Conservation (phyloP, 768 basidiomycete genomes). For the Clathrus columnatus region DNA sequence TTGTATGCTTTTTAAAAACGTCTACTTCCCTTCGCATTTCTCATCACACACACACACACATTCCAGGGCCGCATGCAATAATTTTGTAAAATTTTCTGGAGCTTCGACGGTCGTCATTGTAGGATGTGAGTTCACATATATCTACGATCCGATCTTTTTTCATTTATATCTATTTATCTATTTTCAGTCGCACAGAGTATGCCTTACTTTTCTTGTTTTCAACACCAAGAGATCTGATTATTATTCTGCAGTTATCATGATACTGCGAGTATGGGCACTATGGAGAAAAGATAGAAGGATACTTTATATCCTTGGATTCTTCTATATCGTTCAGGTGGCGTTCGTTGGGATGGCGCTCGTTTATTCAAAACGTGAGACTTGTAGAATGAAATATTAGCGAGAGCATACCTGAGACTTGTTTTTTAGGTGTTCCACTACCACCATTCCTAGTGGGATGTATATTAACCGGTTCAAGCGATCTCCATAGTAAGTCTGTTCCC, state of each 20-base stretch:
- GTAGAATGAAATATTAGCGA: neutral
- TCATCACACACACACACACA: neutral
- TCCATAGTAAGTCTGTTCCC: neutral
- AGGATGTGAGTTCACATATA: neutral
- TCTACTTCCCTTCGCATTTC: neutral
- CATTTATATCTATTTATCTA: too few relatives aligned
- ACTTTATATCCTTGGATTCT: neutral
- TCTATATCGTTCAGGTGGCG: neutral
- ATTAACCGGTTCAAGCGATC: neutral
- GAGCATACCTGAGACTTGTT: neutral
- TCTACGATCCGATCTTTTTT: too few relatives aligned
- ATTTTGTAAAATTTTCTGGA: conserved; percentile 1
- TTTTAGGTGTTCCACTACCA: neutral
- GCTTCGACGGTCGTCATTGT: neutral
- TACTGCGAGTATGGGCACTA: neutral
- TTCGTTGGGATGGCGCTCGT: neutral
- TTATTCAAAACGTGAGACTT: neutral
- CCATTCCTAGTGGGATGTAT: neutral
- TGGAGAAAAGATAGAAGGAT: neutral
- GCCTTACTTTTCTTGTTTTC: neutral
- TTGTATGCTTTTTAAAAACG: neutral
- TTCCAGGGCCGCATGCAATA: neutral
- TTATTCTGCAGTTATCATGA: neutral
- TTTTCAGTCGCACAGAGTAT: neutral
- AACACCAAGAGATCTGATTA: neutral